phyloP scores from a whole-genome alignment of 306 rosid genomes.

The Lathyrus oleraceus region DNA sequence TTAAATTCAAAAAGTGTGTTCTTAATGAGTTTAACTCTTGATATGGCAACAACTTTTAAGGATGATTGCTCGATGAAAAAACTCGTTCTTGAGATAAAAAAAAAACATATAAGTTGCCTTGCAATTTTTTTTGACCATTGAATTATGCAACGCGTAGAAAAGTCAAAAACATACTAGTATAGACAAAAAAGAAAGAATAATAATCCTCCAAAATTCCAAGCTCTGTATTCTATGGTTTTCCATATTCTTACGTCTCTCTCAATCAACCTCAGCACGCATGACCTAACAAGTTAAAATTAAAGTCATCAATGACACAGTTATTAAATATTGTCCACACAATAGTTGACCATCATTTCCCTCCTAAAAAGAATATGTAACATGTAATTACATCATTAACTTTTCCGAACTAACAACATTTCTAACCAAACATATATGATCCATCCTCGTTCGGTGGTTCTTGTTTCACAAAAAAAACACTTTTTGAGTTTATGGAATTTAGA shows the following conservation, averaged over 20 bases:
- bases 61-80: background rate
- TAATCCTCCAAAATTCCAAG: background rate
- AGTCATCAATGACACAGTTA: background rate
- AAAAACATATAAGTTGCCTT: background rate
- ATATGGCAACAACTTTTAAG: background rate
- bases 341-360: conserved; percentile 9
- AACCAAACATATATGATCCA: background rate
- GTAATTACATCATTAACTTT: background rate
- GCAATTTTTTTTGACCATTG: conserved; percentile 7
- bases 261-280: conserved; percentile 17
- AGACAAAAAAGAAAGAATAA: background rate
- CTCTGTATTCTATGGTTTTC: background rate
- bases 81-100: background rate
- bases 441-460: background rate
- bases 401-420: background rate
- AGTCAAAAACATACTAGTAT: conserved; percentile 32
- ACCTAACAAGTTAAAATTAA: background rate
- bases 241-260: conserved; percentile 23
- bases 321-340: background rate
- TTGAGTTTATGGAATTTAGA: conserved; percentile 36
- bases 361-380: background rate
- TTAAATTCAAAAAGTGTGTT: background rate
- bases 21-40: background rate
- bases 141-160: conserved; percentile 17
- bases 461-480: background rate